These are phyloP conservation scores for Penicillium psychrofluorescens DNA, from an alignment of 495 filamentous ascomycete species.

Conservation along the genomic window DNA sequence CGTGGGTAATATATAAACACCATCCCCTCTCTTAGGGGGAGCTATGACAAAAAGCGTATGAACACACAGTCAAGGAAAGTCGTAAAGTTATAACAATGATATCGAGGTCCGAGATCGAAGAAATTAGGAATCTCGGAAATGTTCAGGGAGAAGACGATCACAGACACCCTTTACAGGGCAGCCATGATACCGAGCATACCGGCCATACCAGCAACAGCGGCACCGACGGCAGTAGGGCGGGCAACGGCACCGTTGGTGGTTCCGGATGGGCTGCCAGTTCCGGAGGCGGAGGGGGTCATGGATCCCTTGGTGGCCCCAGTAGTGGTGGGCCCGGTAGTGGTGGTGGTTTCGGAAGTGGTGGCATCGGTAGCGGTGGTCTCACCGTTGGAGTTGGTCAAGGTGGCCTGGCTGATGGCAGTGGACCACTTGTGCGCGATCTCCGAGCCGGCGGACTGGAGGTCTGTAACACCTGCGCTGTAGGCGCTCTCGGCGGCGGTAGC, in stretches of 20 bases:
- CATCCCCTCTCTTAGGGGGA: neutral
- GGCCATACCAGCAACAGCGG: slow-evolving; percentile 18
- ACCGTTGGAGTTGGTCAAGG: slow-evolving; percentile 1
- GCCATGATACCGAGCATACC: slow-evolving; percentile 33
- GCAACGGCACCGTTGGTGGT: slow-evolving; percentile 11
- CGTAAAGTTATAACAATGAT: slow-evolving; percentile 3
- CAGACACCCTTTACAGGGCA: slow-evolving; percentile 20
- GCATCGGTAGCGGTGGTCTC: slow-evolving; percentile 5
- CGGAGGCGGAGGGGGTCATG: neutral
- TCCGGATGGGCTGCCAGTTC: slow-evolving; percentile 3
- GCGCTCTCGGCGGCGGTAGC: slow-evolving; percentile 2
- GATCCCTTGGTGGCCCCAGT: neutral
- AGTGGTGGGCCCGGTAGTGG: no score
- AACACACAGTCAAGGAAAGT: slow-evolving; percentile 7
- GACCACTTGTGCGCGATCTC: slow-evolving; percentile 10
- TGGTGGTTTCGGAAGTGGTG: no score
- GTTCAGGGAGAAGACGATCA: no score
- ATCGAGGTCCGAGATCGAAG: neutral
- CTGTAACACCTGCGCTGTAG: slow-evolving; percentile 7
- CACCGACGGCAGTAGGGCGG: slow-evolving; percentile 14
- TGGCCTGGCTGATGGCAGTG: slow-evolving; percentile 9
- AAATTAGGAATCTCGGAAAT: no score
- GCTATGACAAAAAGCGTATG: neutral
- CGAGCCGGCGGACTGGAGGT: slow-evolving; percentile 11
- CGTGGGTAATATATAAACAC: slow-evolving; percentile 2